Evolutionary conservation across 2,329 filamentous ascomycete genomes (phyloP), one percentile per base, ranked within the genome.

Genomic region (Ophiostoma pallidulum): DNA sequence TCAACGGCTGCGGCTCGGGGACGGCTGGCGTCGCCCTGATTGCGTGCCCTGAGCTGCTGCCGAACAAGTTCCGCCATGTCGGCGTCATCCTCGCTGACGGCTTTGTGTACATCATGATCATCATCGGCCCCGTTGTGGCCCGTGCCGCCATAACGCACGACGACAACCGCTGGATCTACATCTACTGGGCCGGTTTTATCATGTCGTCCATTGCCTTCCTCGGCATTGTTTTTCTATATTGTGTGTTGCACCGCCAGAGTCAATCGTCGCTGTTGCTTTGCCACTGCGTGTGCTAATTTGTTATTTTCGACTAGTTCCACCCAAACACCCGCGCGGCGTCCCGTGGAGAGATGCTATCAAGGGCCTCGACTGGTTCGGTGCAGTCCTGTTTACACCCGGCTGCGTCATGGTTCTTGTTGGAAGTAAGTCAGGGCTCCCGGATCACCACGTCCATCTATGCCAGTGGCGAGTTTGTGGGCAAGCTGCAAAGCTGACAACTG

Each of bases 61-160:
- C 68, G 0, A 71, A 71, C 56, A 71, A 71, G 52, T 71, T 67
- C 65, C 56, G 68, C 42, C 66, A 70, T 50, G 66, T 64, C n/a
- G 64, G 62, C 31, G 63, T 70, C 43, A 62, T 66, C 1, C 58
- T 72, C 31, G 67, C 67, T 4, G 66, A 68, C 54, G 53, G 62
- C 14, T 62, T 61, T 2, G 64, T 67, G 6, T 69, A 66, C 45
- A 58, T 73, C 41, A 64, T 66, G 2, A 67, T 73, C 8, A 64
- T 72, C 20, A 61, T 72, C 8, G 68, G 62, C 0, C 69, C 70
- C 4, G 66, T 73, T 13, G 66, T 67, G 8, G 69, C 64, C 8
- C 57, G 68, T 14, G 71, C 64, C 53, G 65, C 63, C 3, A 62
- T 61, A n/a, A n/a, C n/a, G n/a, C n/a, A n/a, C n/a, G n/a, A n/a